phyloP scores from a whole-genome alignment of 495 filamentous ascomycete genomes.

The Neurospora sp. region DNA sequence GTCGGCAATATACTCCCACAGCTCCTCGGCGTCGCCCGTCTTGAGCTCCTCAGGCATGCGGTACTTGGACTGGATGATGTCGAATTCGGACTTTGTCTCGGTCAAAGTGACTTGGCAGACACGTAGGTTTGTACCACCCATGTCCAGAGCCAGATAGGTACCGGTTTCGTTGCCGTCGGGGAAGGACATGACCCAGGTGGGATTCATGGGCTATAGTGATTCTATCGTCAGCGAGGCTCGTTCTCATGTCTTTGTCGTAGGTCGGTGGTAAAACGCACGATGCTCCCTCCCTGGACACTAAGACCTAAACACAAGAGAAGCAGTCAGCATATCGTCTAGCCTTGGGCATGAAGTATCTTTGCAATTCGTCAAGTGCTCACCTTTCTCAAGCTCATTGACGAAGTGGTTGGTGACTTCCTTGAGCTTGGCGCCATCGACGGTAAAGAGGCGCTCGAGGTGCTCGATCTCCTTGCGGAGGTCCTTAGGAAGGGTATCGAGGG shows the following conservation, averaged over 20 bases:
- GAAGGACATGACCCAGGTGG: constrained; percentile 94
- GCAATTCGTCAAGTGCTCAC: constrained; percentile 28
- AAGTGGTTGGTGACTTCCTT: constrained; percentile 88
- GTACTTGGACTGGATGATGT: constrained; percentile 99
- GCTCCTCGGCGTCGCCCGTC: constrained; percentile 78
- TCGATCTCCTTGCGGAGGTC: constrained; percentile 77
- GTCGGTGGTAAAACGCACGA: constrained; percentile 50
- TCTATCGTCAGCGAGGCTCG: constrained; percentile 5
- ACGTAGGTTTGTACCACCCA: constrained; percentile 97
- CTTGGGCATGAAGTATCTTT: background rate
- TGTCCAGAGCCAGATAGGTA: constrained; percentile 87
- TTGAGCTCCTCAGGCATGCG: constrained; percentile 93
- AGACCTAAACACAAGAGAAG: constrained; percentile 44
- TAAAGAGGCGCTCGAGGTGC: constrained; percentile 76
- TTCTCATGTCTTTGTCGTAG: background rate
- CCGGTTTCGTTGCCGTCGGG: constrained; percentile 84
- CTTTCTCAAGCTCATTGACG: constrained; percentile 77
- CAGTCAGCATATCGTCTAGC: background rate
- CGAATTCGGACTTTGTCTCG: constrained; percentile 87
- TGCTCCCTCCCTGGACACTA: constrained; percentile 78
- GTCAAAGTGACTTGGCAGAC: constrained; percentile 94
- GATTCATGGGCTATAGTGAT: constrained; percentile 79
- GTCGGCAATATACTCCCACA: constrained; percentile 97
- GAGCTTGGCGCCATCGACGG: constrained; percentile 64
- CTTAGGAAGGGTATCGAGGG: constrained; percentile 54